Base-by-base conservation (phyloP, 805 yeast genomes). In the Metschnikowia rubicola region DNA sequence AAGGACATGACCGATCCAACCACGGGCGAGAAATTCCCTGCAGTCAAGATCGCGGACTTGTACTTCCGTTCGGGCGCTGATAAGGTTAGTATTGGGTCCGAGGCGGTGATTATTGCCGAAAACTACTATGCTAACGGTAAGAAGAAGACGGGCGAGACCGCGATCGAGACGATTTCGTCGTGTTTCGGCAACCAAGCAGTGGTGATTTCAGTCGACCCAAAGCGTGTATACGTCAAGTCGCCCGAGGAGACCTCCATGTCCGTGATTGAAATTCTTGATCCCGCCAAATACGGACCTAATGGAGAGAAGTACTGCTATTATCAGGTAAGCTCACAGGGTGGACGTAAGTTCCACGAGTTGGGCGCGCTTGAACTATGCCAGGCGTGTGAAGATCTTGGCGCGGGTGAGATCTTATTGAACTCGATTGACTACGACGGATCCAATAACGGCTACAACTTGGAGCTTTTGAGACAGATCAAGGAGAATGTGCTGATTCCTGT, bases 61-160 rank as follows among this genome's bases (percentile, higher is more conserved):
- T 94, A 94, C 64, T 94, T 94, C 76, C 78, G 89, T 51, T 88
- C 98, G 0, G 99, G 99, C 52, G 99, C 99, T 12, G 99, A 94
- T 67, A 94, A 94, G 64, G 96, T 94, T 6, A 88, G 96, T 39
- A 94, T 94, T 61, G 99, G 99, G n/a, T 80, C 96, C 8, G 99
- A 94, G 69, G 96, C 99, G 0, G 99, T 94, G 1, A 65, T 69
- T 41, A 96, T 96, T 30, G 98, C 98, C 4, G 96, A 90, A 63
- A 72, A 80, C 34, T 94, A 73, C 66, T 87, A 86, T 65, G 77
- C 73, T 0, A 72, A 73, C 40, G 85, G 84, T 36, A 66, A 70
- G 26, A 65, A 62, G 31, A 81, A 84, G 39, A 76, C 79, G 38
- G 99, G 99, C 0, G 75, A 70, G 2, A 77, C 96, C 0, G 96